Percentiles rank a stretch among this genome's conserved stretches.
These are phyloP conservation scores for Berberis vulgaris DNA, from an alignment of 164 flowering plant genomes.

Conservation along the genomic window DNA sequence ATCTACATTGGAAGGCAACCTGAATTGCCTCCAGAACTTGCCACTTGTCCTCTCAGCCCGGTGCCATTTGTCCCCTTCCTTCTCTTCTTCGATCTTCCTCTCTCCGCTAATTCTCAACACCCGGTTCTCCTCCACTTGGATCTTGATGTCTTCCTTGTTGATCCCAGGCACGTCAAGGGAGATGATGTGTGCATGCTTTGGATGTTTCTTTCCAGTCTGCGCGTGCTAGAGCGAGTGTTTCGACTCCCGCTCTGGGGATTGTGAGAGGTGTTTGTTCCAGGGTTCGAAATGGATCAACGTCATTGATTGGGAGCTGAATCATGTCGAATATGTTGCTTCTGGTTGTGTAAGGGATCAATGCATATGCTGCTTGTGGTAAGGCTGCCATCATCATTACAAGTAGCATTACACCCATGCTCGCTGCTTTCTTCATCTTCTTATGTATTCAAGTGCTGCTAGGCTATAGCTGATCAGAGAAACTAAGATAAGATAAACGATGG, in stretches of 20 bases:
- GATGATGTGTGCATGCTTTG: neutral
- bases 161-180: neutral
- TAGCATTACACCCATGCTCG: too few species aligned
- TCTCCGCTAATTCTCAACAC: slow-evolving; percentile 45
- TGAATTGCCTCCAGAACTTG: slow-evolving; percentile 46
- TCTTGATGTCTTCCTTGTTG: slow-evolving; percentile 19
- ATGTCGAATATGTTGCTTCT: too few species aligned
- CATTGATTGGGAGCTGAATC: too few species aligned
- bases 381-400: too few species aligned
- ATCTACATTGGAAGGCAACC: slow-evolving; percentile 33
- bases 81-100: slow-evolving; percentile 26
- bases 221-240: slow-evolving; percentile 14
- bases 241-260: slow-evolving; percentile 19
- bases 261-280: slow-evolving; percentile 35
- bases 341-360: too few species aligned
- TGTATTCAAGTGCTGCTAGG: too few species aligned
- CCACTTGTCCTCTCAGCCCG: slow-evolving; percentile 32
- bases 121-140: slow-evolving; percentile 43
- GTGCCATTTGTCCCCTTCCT: slow-evolving; percentile 40
- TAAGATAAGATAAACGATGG: too few species aligned
- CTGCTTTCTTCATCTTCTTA: too few species aligned
- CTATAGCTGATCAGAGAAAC: too few species aligned
- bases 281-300: slow-evolving; percentile 34
- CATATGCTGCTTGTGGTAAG: too few species aligned
- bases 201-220: slow-evolving; percentile 3